A percentile compares a stretch with the other conserved stretches of the same genome.
phyloP scores from a whole-genome alignment of 2,329 filamentous ascomycete species.

The Diplodia sapinea region DNA sequence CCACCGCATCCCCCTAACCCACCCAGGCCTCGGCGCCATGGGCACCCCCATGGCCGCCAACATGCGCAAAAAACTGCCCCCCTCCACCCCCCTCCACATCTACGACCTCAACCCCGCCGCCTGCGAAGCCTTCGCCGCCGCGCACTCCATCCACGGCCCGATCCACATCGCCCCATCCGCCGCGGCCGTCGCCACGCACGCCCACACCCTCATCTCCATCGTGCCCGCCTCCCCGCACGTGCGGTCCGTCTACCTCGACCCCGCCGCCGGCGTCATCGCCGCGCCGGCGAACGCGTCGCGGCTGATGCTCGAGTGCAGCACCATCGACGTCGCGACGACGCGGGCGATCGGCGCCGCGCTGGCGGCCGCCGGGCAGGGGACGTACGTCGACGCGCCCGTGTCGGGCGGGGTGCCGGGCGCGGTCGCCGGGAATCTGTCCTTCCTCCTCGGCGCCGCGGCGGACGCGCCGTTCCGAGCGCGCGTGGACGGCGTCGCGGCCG shows the following conservation, averaged over 20 bases:
- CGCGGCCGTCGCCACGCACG: slow-evolving; percentile 40
- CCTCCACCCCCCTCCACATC: slow-evolving; percentile 38
- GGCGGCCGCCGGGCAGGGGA: slow-evolving; percentile 33
- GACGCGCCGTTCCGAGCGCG: slow-evolving; percentile 31
- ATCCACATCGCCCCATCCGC: slow-evolving; percentile 40
- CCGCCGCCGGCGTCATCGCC: slow-evolving; percentile 38
- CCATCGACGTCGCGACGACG: slow-evolving; percentile 42
- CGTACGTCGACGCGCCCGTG: slow-evolving; percentile 43
- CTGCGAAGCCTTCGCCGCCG: slow-evolving; percentile 37
- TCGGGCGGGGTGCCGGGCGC: slow-evolving; percentile 45
- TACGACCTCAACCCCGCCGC: slow-evolving; percentile 41
- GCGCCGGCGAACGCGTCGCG: slow-evolving; percentile 35
- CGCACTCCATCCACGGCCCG: slow-evolving; percentile 35
- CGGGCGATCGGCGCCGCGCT: slow-evolving; percentile 38
- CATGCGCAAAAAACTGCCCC: slow-evolving; percentile 39
- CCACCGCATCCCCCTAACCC: not conserved
- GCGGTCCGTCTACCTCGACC: slow-evolving; percentile 41
- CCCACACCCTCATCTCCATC: slow-evolving; percentile 41
- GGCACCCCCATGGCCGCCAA: slow-evolving; percentile 45
- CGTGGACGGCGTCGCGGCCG: slow-evolving; percentile 33
- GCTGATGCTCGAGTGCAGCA: slow-evolving; percentile 43
- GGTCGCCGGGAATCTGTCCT: slow-evolving; percentile 38
- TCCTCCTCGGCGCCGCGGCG: slow-evolving; percentile 37
- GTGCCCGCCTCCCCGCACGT: slow-evolving; percentile 41
- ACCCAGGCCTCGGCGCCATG: slow-evolving; percentile 44